phyloP scores from a whole-genome alignment of 2,329 filamentous ascomycete species.

The Periconia sp. region DNA sequence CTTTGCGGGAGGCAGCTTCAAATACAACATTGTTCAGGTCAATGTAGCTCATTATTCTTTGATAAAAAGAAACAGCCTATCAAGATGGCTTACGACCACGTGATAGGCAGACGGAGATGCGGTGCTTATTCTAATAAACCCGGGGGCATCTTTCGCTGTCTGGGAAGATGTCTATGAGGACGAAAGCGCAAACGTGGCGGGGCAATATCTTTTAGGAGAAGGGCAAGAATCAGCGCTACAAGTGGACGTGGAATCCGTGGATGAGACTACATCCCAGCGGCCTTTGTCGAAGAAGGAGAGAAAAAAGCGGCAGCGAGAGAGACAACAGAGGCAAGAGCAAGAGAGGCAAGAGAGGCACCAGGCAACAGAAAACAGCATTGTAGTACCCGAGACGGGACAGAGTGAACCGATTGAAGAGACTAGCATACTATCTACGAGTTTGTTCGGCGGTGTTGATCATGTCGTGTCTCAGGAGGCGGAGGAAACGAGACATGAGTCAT shows the following conservation, averaged over 20 bases:
- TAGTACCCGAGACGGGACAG: too few relatives aligned
- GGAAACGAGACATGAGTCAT: too few relatives aligned
- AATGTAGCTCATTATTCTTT: too few relatives aligned
- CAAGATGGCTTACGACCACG: too few relatives aligned
- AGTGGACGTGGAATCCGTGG: neutral
- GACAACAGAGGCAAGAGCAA: neutral
- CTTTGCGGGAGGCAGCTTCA: too few relatives aligned
- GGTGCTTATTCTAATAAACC: constrained; percentile 10
- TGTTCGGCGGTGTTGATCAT: too few relatives aligned
- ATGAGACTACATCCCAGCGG: neutral
- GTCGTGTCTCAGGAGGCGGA: too few relatives aligned
- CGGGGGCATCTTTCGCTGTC: constrained; percentile 3
- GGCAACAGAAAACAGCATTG: too few relatives aligned
- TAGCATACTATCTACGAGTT: too few relatives aligned
- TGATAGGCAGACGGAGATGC: constrained; percentile 8
- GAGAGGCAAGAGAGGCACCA: neutral
- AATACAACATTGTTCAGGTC: too few relatives aligned
- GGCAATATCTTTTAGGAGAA: neutral
- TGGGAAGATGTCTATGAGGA: constrained; percentile 1
- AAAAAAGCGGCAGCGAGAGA: neutral
- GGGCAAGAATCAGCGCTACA: neutral
- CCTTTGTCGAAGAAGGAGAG: neutral
- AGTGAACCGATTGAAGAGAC: too few relatives aligned
- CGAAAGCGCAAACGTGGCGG: neutral
- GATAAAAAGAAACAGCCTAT: too few relatives aligned